Conservation (phyloP, 169 alveolate species). For the Amoebophrya sp. region DNA sequence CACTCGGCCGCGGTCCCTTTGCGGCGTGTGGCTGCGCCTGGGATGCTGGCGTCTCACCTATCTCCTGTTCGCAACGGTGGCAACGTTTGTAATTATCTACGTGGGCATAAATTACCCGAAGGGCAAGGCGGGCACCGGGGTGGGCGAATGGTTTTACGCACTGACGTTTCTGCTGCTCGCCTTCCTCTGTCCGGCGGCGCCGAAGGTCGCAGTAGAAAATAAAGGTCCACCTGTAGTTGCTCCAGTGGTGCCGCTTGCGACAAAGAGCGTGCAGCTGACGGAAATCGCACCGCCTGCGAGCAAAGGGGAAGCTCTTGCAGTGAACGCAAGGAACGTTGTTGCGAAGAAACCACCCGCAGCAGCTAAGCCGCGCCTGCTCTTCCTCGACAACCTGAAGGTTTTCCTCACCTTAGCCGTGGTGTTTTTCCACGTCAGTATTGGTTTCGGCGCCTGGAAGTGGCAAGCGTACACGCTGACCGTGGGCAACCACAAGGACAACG, state of each 20-base stretch:
- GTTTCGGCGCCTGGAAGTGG: background rate
- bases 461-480: conserved; percentile 1
- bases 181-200: background rate
- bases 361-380: background rate
- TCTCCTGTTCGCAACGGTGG: no score
- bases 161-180: background rate
- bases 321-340: background rate
- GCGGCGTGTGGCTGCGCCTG: no score
- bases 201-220: background rate
- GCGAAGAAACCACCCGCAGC: background rate
- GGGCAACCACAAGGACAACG: background rate
- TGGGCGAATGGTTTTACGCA: background rate
- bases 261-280: no score
- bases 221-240: background rate
- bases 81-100: no score
- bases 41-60: no score
- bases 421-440: background rate
- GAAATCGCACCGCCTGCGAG: no score
- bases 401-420: background rate
- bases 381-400: background rate
- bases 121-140: background rate
- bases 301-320: background rate
- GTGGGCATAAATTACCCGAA: background rate
- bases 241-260: background rate
- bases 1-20: no score